A percentile compares a stretch with the other conserved stretches of the same genome.
Evolutionary conservation across 108 stramenopile species (phyloP).

Genomic region (Nitzschia inconspicua): DNA sequence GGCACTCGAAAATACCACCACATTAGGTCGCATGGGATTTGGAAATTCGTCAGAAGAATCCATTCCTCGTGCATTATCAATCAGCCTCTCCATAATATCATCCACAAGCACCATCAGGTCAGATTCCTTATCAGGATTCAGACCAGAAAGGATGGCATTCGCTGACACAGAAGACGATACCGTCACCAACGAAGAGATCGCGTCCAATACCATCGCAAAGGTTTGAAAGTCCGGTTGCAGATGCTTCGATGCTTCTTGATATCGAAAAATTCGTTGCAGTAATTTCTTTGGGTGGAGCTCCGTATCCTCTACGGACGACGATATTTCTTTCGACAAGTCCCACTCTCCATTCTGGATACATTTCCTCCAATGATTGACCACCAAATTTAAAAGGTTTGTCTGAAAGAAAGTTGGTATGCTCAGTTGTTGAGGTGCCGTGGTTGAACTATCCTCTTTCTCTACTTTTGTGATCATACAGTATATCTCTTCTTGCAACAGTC

Average conservation of each 20-base stretch:
- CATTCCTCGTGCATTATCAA: conserved; percentile 9
- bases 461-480: background rate
- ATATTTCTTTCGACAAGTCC: background rate
- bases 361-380: conserved; percentile 36
- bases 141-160: no score
- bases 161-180: no score
- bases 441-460: background rate
- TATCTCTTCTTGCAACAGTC: conserved; percentile 20
- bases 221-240: conserved; percentile 31
- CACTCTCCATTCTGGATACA: no score
- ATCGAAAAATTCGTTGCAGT: conserved; percentile 3
- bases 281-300: conserved; percentile 8
- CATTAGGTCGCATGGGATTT: conserved; percentile 19
- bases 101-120: conserved; percentile 9
- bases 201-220: conserved; percentile 34
- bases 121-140: conserved; percentile 7
- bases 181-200: conserved; percentile 9
- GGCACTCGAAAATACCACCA: conserved; percentile 59
- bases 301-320: background rate
- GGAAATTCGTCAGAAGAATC: background rate
- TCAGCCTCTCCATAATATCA: conserved; percentile 11
- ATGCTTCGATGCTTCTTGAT: conserved; percentile 10
- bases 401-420: conserved; percentile 15
- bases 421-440: background rate
- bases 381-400: conserved; percentile 24